phyloP scores from a whole-genome alignment of 2,329 filamentous ascomycete species.

The Alternaria rosae region DNA sequence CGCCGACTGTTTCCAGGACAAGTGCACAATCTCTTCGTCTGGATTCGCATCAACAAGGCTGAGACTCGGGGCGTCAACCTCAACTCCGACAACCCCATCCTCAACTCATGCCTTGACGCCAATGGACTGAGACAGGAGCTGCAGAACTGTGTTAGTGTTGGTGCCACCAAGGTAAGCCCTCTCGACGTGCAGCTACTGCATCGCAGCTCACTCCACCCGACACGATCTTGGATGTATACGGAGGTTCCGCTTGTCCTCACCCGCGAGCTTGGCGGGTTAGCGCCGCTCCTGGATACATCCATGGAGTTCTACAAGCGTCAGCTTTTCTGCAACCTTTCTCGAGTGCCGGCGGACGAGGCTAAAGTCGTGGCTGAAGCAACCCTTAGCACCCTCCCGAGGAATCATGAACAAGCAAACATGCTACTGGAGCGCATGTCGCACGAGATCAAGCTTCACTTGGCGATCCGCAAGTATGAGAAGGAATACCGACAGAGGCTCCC shows the following conservation, averaged over 20 bases:
- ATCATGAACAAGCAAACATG: slow-evolving; percentile 18
- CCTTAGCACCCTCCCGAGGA: not conserved
- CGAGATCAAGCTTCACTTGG: slow-evolving; percentile 29
- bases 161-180: slow-evolving; percentile 33
- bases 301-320: slow-evolving; percentile 35
- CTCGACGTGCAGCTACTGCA: slow-evolving; percentile 36
- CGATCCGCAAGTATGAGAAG: slow-evolving; percentile 33
- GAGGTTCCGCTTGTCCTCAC: slow-evolving; percentile 32
- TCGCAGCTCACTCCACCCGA: slow-evolving; percentile 27
- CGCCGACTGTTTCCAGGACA: slow-evolving; percentile 35
- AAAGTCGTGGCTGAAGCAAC: slow-evolving; percentile 15
- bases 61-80: slow-evolving; percentile 25
- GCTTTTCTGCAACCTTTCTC: slow-evolving; percentile 27
- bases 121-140: slow-evolving; percentile 33
- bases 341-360: slow-evolving; percentile 11
- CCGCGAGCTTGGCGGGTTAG: slow-evolving; percentile 31
- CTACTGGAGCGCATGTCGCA: slow-evolving; percentile 26
- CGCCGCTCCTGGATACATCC: slow-evolving; percentile 21
- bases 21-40: slow-evolving; percentile 32
- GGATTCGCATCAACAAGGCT: slow-evolving; percentile 26
- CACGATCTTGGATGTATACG: slow-evolving; percentile 33
- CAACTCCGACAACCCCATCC: slow-evolving; percentile 28
- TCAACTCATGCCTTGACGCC: slow-evolving; percentile 29
- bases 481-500: slow-evolving; percentile 33
- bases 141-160: slow-evolving; percentile 19